Percentiles rank a stretch among this genome's conserved stretches.
Conservation (phyloP, 1,284 basidiomycete genomes). For the Rhodotorula sp. region DNA sequence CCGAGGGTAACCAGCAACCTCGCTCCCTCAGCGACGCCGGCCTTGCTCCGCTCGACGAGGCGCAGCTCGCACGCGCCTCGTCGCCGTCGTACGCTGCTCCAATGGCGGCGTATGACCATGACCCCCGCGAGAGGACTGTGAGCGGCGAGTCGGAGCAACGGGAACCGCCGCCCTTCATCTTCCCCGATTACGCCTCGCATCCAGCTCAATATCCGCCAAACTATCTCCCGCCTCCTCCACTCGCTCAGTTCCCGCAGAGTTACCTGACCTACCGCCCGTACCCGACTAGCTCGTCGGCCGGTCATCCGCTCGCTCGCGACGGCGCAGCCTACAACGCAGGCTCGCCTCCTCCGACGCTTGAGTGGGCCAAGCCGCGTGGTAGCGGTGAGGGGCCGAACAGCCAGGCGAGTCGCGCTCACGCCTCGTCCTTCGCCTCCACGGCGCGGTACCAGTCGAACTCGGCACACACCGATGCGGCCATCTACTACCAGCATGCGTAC, state of each 20-base stretch:
- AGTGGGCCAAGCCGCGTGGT: conserved; percentile 12
- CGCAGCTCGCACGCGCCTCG: neutral
- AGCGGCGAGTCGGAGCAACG: neutral
- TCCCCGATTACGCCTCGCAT: conserved; percentile 7
- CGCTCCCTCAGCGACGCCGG: conserved; percentile 11
- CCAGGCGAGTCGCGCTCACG: neutral
- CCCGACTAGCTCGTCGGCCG: neutral
- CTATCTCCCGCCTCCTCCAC: neutral
- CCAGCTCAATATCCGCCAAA: neutral
- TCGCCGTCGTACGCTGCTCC: neutral
- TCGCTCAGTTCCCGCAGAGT: no score
- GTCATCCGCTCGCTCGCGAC: neutral
- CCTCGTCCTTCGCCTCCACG: neutral
- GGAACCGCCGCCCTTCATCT: neutral
- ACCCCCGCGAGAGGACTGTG: conserved; percentile 2
- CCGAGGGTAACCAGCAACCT: conserved; percentile 4
- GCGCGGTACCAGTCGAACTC: neutral
- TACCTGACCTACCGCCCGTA: neutral
- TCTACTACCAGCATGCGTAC: conserved; percentile 1
- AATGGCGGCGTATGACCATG: conserved; percentile 1
- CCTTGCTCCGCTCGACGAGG: neutral
- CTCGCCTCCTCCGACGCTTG: neutral
- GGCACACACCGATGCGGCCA: neutral
- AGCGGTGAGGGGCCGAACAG: neutral
- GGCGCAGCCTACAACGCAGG: neutral